phyloP scores from a whole-genome alignment of 106 monocot genomes.

The Alisma plantagoaquatica region DNA sequence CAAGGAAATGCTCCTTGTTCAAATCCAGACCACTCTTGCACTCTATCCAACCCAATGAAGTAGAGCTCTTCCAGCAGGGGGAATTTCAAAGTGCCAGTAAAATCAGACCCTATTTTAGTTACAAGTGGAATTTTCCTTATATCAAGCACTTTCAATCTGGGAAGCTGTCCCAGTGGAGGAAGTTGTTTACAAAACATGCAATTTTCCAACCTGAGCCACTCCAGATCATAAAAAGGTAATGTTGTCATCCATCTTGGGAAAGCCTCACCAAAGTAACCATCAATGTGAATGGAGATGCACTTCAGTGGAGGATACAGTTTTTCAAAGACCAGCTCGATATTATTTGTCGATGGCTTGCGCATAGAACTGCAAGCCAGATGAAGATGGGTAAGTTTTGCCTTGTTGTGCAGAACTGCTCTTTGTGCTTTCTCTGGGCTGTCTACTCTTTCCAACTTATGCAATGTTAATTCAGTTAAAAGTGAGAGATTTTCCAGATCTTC shows the following conservation, averaged over 20 bases:
- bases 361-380: not conserved
- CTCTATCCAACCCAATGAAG: not conserved
- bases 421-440: not conserved
- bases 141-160: constrained; percentile 1
- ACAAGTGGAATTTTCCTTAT: not conserved
- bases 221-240: not conserved
- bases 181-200: constrained; percentile 1
- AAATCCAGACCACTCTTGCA: constrained; percentile 9
- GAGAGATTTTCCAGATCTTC: constrained; percentile 10
- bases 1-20: not conserved
- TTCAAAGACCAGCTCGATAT: constrained; percentile 11
- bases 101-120: constrained; percentile 1
- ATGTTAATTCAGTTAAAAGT: not conserved
- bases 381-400: not conserved
- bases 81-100: constrained; percentile 1
- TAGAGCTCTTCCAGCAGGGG: constrained; percentile 1
- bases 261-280: constrained; percentile 9
- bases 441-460: constrained; percentile 11
- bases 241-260: constrained; percentile 17
- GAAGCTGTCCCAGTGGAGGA: constrained; percentile 11
- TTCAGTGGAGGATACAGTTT: constrained; percentile 17
- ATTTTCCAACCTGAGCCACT: not conserved
- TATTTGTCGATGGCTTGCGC: not conserved
- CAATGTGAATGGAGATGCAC: not conserved
- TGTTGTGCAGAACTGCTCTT: not conserved